These are phyloP conservation scores for Colletotrichum musae DNA, from an alignment of 2,329 filamentous ascomycete species.

Conservation along the genomic window DNA sequence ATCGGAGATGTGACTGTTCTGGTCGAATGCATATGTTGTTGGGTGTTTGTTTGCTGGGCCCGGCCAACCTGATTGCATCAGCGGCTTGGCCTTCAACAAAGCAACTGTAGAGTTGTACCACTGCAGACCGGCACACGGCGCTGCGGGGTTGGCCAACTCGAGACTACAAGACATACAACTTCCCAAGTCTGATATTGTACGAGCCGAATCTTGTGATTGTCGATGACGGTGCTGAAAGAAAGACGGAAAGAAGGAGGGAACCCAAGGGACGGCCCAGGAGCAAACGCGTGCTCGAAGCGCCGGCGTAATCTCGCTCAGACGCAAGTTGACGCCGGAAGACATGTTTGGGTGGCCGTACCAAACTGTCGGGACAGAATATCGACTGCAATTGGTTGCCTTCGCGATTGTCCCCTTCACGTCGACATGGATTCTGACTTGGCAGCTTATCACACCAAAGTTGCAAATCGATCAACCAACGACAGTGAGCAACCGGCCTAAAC, in stretches of 20 bases:
- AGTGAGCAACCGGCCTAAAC: background rate
- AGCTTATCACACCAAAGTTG: background rate
- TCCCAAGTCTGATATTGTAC: background rate
- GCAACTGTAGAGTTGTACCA: no score
- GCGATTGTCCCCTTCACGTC: background rate
- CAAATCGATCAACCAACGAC: background rate
- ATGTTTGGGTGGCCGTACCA: background rate
- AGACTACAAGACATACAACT: no score
- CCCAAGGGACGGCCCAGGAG: background rate
- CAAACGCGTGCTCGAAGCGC: background rate
- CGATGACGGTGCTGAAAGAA: background rate
- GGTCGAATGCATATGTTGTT: no score
- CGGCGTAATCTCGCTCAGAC: background rate
- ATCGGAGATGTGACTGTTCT: background rate
- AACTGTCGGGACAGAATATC: background rate
- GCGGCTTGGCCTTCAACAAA: no score
- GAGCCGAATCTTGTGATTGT: background rate
- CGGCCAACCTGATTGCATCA: no score
- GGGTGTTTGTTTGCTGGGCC: no score
- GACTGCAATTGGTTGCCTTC: background rate
- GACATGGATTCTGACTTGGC: constrained; percentile 15
- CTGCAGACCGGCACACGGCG: no score
- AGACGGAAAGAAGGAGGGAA: background rate
- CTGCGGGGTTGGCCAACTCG: no score
- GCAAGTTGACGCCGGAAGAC: background rate